A percentile compares a stretch with the other conserved stretches of the same genome.
Conservation (phyloP, 352 stramenopile genomes). For the Globisporangium irregulare region DNA sequence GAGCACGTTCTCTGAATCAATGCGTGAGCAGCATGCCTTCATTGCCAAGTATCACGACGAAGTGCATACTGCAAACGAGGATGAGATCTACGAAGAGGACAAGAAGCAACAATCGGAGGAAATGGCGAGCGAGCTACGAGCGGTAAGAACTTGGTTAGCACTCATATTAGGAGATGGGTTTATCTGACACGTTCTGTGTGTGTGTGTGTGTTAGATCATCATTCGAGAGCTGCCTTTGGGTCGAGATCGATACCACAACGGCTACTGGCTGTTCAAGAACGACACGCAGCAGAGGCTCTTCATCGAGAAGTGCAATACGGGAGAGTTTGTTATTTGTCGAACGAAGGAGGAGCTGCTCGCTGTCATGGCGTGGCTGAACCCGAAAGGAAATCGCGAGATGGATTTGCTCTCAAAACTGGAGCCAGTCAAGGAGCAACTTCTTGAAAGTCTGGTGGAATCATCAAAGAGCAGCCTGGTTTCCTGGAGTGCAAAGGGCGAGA, state of each 20-base stretch:
- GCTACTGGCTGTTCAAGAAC: slow-evolving; percentile 77
- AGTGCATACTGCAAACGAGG: slow-evolving; percentile 46
- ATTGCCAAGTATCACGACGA: slow-evolving; percentile 70
- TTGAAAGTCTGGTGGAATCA: slow-evolving; percentile 25
- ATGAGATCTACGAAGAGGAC: slow-evolving; percentile 47
- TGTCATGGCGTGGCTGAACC: slow-evolving; percentile 71
- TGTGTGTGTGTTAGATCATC: slow-evolving; percentile 29
- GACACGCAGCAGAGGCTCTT: slow-evolving; percentile 61
- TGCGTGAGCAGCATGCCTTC: slow-evolving; percentile 58
- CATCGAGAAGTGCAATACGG: slow-evolving; percentile 61
- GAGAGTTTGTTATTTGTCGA: slow-evolving; percentile 53
- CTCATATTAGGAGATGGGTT: neutral
- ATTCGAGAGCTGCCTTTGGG: slow-evolving; percentile 69
- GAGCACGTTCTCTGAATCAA: slow-evolving; percentile 59
- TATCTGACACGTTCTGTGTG: neutral
- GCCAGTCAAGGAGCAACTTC: slow-evolving; percentile 39
- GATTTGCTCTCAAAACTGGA: slow-evolving; percentile 58
- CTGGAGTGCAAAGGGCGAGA: slow-evolving; percentile 30
- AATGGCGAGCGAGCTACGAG: slow-evolving; percentile 36
- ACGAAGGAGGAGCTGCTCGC: slow-evolving; percentile 36
- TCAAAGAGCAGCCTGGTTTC: slow-evolving; percentile 17
- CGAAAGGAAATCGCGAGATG: slow-evolving; percentile 65
- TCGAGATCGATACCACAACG: slow-evolving; percentile 73
- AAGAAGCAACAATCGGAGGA: slow-evolving; percentile 41
- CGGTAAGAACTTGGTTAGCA: slow-evolving; percentile 17